Evolutionary conservation across 345 rosid genomes (phyloP).

Genomic region (Gynandropsis gynandra): DNA sequence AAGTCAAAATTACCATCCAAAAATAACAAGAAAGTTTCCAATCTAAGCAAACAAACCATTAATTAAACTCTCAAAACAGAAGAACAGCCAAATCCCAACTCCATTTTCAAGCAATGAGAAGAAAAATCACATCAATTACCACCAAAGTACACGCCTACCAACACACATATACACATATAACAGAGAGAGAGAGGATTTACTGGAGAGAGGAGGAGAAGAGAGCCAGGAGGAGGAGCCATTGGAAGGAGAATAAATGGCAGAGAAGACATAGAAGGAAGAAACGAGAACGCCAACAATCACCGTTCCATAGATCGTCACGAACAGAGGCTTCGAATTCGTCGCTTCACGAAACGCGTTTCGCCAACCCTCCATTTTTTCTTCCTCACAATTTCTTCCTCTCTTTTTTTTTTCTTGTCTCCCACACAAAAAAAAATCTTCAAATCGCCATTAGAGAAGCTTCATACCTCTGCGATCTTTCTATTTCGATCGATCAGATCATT

Average conservation of each 20-base stretch:
- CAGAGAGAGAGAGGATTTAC: constrained; percentile 7
- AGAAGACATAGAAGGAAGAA: constrained; percentile 76
- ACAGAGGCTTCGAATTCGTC: constrained; percentile 64
- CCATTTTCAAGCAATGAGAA: constrained; percentile 1
- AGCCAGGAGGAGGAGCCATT: constrained; percentile 47
- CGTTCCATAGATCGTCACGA: constrained; percentile 71
- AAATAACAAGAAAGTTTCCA: too few relatives aligned
- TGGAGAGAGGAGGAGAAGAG: constrained; percentile 29
- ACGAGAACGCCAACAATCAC: constrained; percentile 67
- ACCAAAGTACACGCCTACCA: background rate
- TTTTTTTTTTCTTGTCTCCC: constrained; percentile 14
- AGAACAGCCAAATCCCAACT: constrained; percentile 7
- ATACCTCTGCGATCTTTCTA: background rate
- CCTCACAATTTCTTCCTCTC: background rate
- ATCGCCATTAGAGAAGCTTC: constrained; percentile 24
- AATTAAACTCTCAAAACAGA: background rate
- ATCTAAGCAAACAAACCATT: too few relatives aligned
- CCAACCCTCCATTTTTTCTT: constrained; percentile 46
- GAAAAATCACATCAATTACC: constrained; percentile 2
- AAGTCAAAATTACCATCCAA: too few relatives aligned
- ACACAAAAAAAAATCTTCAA: too few relatives aligned
- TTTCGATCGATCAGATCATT: constrained; percentile 30
- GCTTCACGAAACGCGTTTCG: constrained; percentile 61
- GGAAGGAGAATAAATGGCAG: constrained; percentile 66
- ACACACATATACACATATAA: background rate